Conservation (phyloP, 169 alveolate genomes). For the Plasmodium chabaudi region DNA sequence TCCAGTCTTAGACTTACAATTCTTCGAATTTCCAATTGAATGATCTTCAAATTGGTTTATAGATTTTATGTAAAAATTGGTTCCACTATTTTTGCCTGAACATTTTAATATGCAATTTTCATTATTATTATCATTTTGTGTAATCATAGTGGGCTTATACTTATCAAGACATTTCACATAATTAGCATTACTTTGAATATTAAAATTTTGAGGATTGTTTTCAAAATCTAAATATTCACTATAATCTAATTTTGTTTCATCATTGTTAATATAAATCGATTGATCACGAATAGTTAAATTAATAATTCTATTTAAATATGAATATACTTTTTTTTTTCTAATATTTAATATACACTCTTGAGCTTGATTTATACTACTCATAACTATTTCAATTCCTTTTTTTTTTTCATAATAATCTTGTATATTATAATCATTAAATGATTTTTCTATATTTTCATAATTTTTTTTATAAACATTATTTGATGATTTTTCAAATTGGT, state of each 20-base stretch:
- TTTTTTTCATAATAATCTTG: conserved; percentile 30
- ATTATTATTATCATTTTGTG: not conserved
- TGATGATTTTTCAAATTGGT: not conserved
- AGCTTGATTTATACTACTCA: conserved; percentile 70
- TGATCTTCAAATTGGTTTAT: not conserved
- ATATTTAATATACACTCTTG: conserved; percentile 60
- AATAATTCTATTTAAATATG: conserved; percentile 50
- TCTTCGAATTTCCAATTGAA: too few relatives aligned
- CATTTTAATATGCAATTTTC: not conserved
- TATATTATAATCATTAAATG: conserved; percentile 16
- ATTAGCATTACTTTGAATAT: not conserved
- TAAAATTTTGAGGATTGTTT: not conserved
- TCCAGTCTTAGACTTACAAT: not conserved
- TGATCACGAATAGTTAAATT: conserved; percentile 35
- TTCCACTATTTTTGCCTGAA: not conserved
- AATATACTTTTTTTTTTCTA: conserved; percentile 39
- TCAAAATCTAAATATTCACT: not conserved
- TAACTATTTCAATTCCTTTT: conserved; percentile 48
- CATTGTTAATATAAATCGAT: conserved; percentile 22
- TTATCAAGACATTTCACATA: not conserved
- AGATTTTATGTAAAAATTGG: not conserved
- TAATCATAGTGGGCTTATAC: not conserved
- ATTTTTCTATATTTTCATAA: not conserved
- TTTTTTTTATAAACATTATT: conserved; percentile 6
- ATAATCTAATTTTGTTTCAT: not conserved